Conservation (phyloP, 2,329 filamentous ascomycete species). For the Parafenestella ontariensis region DNA sequence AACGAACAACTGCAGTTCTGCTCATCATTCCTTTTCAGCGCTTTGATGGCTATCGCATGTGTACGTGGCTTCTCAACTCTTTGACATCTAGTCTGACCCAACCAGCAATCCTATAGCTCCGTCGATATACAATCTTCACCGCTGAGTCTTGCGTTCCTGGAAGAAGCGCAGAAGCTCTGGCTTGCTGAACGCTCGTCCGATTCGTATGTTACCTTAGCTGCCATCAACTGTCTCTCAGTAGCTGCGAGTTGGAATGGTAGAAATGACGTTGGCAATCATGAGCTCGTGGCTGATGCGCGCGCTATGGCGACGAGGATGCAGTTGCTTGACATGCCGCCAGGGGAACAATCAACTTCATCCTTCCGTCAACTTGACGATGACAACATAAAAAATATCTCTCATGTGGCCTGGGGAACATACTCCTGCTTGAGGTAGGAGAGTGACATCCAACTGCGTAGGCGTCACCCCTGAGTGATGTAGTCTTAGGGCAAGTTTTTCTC, state of each 20-base stretch:
- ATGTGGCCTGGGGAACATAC: conserved; percentile 7
- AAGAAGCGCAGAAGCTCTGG: conserved; percentile 11
- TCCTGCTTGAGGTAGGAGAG: conserved; percentile 8
- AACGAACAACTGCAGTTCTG: conserved; percentile 9
- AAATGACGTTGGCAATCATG: conserved; percentile 4
- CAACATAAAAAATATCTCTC: conserved; percentile 1
- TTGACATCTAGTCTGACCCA: conserved; percentile 1
- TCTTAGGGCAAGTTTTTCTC: conserved; percentile 4
- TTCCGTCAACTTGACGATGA: neutral
- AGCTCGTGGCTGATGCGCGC: conserved; percentile 8
- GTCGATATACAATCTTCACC: neutral
- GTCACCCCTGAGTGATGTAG: conserved; percentile 5
- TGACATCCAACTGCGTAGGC: neutral
- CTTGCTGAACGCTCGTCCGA: conserved; percentile 10
- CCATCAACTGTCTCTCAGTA: conserved; percentile 11
- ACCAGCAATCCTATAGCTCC: conserved; percentile 9
- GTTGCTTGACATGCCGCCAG: conserved; percentile 1
- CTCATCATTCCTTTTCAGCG: conserved; percentile 13
- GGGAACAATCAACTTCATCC: neutral
- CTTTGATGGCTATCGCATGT: conserved; percentile 12
- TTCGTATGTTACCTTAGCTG: conserved; percentile 5
- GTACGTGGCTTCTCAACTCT: conserved; percentile 3
- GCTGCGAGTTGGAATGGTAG: conserved; percentile 1
- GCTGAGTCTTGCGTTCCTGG: neutral
- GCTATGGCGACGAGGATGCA: conserved; percentile 12